Evolutionary conservation across 2,329 filamentous ascomycete species (phyloP), one percentile per base, ranked within the genome.

Genomic region (Verticillium alfalfae): DNA sequence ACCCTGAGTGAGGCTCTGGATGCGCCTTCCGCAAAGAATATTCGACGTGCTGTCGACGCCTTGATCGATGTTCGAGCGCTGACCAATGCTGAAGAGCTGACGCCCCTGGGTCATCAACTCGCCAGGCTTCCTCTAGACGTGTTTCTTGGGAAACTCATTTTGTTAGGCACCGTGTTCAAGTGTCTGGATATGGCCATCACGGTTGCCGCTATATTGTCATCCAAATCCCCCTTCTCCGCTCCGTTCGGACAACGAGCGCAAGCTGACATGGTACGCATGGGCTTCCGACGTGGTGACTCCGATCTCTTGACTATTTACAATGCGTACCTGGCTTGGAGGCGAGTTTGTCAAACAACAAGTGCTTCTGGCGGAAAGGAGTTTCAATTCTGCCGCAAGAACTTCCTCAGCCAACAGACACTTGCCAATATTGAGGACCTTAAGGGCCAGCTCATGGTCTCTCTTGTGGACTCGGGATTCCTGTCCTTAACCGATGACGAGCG

Each of bases 401-500:
- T 93, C 70, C 84, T 99, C 59, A 94, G 89, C 64, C 84, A 89
- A n/a, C 93, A 96, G 72, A 95, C 92, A 3, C 82, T 99, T 4
- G 82, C 87, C 56, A 96, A 95, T 65, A 97, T 99, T 66, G 95
- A 99, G 73, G 95, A 99, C 68, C 83, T 98, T 60, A 99, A 98
- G 75, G 90, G 91, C 7, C 95, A 99, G 70, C 85, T 99, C 0
- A 81, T 97, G 1, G 88, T 91, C 2, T 90, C 92, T 0, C 82
- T 99, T 1, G 90, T 89, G 7, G 95, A 98, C 68, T 91, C 93
- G 0, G 92, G 92, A 0, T 90, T 97, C 66, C 78, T 98, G 6
- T 85, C 84, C 12, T 80, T 97, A 2, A 90, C 90, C 0, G 80
- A 87, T 0, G 86, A 89, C 2, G 93, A 97, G 72, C 85, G 90